A percentile compares a stretch with the other conserved stretches of the same genome.
These are phyloP conservation scores for Parastagonospora nodorum DNA, from an alignment of 2,329 filamentous ascomycete species.

Conservation along the genomic window DNA sequence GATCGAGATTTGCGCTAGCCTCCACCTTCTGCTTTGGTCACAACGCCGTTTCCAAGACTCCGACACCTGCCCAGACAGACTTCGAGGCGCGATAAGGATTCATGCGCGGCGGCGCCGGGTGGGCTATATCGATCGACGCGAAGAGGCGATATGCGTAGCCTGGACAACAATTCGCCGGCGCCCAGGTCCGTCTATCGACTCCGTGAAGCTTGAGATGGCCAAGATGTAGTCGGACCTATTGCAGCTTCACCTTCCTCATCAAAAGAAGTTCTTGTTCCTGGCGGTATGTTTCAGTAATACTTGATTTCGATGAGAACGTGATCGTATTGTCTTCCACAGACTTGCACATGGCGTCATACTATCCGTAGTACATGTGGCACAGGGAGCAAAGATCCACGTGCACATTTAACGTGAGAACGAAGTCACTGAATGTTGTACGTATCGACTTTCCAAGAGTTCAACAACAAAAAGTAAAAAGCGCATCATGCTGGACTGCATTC, in stretches of 20 bases:
- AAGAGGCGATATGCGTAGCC: neutral
- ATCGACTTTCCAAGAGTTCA: neutral
- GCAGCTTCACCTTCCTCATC: too few relatives aligned
- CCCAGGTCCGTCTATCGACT: too few relatives aligned
- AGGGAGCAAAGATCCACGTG: too few relatives aligned
- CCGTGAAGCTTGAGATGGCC: too few relatives aligned
- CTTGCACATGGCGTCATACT: too few relatives aligned
- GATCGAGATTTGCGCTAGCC: conserved; percentile 2
- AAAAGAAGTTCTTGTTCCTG: too few relatives aligned
- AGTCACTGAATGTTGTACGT: neutral
- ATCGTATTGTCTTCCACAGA: too few relatives aligned
- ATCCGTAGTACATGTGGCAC: too few relatives aligned
- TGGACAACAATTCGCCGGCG: too few relatives aligned
- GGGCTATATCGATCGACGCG: conserved; percentile 1
- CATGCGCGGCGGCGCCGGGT: neutral
- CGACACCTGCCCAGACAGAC: conserved; percentile 4
- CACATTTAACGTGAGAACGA: neutral
- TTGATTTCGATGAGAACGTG: too few relatives aligned
- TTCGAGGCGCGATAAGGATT: conserved; percentile 2
- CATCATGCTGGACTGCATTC: neutral
- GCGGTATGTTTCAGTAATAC: too few relatives aligned
- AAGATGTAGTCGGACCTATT: too few relatives aligned
- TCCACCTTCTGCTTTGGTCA: conserved; percentile 7
- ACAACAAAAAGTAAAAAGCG: neutral
- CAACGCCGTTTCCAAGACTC: neutral